These are phyloP conservation scores for Bombardia bombarda DNA, from an alignment of 495 filamentous ascomycete genomes.

Conservation along the genomic window DNA sequence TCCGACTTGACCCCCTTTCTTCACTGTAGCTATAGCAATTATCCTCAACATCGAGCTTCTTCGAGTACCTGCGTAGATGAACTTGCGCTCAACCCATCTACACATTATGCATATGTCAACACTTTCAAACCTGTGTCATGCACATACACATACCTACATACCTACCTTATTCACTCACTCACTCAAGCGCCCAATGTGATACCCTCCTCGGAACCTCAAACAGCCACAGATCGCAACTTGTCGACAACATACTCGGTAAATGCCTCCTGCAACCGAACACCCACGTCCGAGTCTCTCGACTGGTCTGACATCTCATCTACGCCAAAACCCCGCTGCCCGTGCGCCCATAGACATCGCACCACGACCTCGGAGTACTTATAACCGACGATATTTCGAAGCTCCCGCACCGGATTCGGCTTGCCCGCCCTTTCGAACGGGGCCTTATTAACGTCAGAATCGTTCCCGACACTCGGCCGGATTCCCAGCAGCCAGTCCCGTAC, in stretches of 20 bases:
- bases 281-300: conserved; percentile 15
- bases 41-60: no score
- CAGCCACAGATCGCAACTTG: conserved; percentile 9
- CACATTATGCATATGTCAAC: no score
- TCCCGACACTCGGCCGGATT: neutral
- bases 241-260: conserved; percentile 24
- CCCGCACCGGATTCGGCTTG: conserved; percentile 13
- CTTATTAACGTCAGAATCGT: neutral
- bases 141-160: no score
- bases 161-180: no score
- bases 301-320: conserved; percentile 17
- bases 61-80: no score
- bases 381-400: conserved; percentile 16
- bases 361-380: conserved; percentile 20
- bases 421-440: conserved; percentile 9
- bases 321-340: conserved; percentile 22
- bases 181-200: no score
- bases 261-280: conserved; percentile 18
- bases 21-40: no score
- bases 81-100: no score
- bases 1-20: no score
- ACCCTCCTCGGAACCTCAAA: no score
- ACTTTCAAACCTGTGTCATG: no score
- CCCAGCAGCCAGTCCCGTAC: conserved; percentile 23
- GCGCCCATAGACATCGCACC: conserved; percentile 21